Evolutionary conservation across 176 grass and related monocot species (phyloP), one percentile per base, ranked within the genome.

Genomic region (Saccharum spontaneum): DNA sequence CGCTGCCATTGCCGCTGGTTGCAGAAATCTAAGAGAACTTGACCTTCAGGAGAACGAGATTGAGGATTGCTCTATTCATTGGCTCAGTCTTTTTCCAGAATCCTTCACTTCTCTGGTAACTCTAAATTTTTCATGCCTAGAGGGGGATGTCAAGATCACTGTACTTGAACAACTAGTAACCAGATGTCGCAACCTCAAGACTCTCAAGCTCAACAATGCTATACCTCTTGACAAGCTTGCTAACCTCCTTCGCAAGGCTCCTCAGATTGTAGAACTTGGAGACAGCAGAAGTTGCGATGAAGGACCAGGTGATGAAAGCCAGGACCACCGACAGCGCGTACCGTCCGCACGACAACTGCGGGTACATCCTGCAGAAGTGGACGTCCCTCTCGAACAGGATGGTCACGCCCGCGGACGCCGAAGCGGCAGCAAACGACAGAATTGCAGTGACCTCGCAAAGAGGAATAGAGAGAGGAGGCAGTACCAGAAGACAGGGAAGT

Each of bases 141-240:
- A 87, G 16, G 90, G 85, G 39, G 93, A 94, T 49, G 85, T 94
- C 36, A 91, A 87, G 80, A 46, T 89, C 10, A 20, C 69, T 80
- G 79, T 90, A 70, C 87, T 94, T 24, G 93, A 94, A 61, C 75
- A 38, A 41, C 75, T 94, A 76, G 79, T 94, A 31, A 86, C 79
- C 49, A 92, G 93, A 88, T 94, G 93, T n/a, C 23, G 65, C 73
- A 92, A 90, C 41, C 85, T 94, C 28, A 92, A 90, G 82, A 90
- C 85, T 37, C 85, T 92, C 7, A 92, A 82, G 74, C 90, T 94
- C 75, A 90, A 92, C 49, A 81, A 92, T 78, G 55, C 90, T 52
- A 82, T 94, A 39, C 90, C 90, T 83, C 87, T 90, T 79, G 82
- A 92, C 55, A 92, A 85, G 82, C 82, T 92, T 83, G 87, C 83